phyloP scores from a whole-genome alignment of 2,329 filamentous ascomycete species.

The Apiospora rasikravindrae region DNA sequence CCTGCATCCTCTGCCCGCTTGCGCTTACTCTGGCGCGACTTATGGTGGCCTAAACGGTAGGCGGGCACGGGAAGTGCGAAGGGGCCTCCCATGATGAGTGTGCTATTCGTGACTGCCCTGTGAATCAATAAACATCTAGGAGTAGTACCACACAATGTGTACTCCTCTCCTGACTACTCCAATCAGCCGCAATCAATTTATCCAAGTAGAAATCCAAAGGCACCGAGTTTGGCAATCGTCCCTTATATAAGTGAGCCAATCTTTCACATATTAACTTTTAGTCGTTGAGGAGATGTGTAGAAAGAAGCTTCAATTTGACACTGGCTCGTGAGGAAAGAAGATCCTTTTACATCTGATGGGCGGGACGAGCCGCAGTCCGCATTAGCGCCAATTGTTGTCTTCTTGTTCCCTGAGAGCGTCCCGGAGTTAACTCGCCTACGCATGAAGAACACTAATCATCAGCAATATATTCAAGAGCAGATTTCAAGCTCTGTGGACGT shows the following conservation, averaged over 20 bases:
- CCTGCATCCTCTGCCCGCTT: constrained; percentile 34
- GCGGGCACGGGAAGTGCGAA: constrained; percentile 37
- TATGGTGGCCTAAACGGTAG: constrained; percentile 34
- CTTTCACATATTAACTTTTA: neutral
- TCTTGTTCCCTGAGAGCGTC: no score
- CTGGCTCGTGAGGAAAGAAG: constrained; percentile 5
- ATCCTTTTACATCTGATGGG: neutral
- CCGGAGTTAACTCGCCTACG: neutral
- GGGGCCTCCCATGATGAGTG: constrained; percentile 31
- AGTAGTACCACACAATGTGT: neutral
- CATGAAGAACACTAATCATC: neutral
- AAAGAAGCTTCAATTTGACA: neutral
- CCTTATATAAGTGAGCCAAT: neutral
- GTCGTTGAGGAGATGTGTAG: neutral
- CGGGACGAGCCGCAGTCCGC: constrained; percentile 29
- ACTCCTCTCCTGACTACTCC: neutral
- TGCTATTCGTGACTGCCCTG: neutral
- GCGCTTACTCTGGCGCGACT: constrained; percentile 38
- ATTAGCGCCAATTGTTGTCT: constrained; percentile 22
- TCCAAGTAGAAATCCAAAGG: neutral
- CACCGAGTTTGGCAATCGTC: neutral
- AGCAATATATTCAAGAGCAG: no score
- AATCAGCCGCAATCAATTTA: neutral
- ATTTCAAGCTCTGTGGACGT: no score
- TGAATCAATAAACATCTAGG: neutral